Base-by-base conservation (phyloP, 495 filamentous ascomycete species). In the Neurospora discreta region DNA sequence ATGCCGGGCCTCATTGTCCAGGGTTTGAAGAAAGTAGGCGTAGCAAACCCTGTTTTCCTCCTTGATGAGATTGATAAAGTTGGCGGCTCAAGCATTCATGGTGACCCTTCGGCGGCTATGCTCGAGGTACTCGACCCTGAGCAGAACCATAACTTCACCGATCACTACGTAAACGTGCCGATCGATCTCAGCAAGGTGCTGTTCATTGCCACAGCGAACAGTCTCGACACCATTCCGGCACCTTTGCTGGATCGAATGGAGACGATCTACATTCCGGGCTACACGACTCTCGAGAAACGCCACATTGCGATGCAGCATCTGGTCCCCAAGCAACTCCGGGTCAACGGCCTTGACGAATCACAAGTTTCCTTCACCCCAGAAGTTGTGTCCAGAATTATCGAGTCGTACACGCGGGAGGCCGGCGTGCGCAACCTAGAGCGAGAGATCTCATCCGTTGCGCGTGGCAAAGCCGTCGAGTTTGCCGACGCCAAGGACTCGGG, bases 41-140 rank as follows among this genome's bases (percentile, higher is more conserved):
- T 98, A 20, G 89, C 93, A 4, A 99, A 99, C 77, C 96, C 96
- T 3, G 95, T 99, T 40, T 94, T 98, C 82, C 82, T 99, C 70
- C 89, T 99, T 30, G 96, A 99, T 79, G 96, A 99, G 82, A 98
- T 99, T 75, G 96, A 99, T 85, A 99, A 99, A 85, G 87, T 98
- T 69, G 94, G 96, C 72, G 90, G 90, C 71, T 89, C 93, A 43
- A 98, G 94, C 79, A 92, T 93, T 81, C 93, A 99, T 76, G 96
- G 96, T 42, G 96, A 99, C 76, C 96, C 96, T 9, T 96, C 93
- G 36, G 96, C 96, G n/a, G 96, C 96, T 1, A 97, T 99, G 93
- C 88, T 99, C 16, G 96, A 99, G 81, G 96, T 99, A 15, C 87
- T 99, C 30, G 96, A 99, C 77, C 96, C 96, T 9, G 96, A 99